Percentiles rank a stretch among this genome's conserved stretches.
Conservation (phyloP, 352 stramenopile species). For the Globisporangium recalcitrans region DNA sequence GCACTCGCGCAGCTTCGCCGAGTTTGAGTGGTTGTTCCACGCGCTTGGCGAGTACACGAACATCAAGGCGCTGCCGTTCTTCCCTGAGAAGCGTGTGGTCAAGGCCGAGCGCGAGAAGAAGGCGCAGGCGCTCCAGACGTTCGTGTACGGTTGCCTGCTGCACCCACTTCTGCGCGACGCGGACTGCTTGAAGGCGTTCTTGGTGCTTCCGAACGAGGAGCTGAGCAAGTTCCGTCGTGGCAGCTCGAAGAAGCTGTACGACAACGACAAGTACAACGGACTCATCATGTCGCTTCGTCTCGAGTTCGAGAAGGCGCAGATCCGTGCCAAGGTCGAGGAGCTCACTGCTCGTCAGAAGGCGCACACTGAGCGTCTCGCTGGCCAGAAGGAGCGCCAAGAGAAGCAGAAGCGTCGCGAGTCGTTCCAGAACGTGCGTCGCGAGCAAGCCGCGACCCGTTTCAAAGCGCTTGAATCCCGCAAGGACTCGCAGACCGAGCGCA, state of each 20-base stretch:
- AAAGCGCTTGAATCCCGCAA: constrained; percentile 79
- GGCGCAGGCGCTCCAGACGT: constrained; percentile 53
- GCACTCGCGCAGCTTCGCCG: constrained; percentile 57
- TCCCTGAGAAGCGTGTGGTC: constrained; percentile 62
- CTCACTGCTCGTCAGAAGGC: constrained; percentile 62
- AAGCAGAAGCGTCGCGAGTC: constrained; percentile 71
- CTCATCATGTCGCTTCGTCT: constrained; percentile 72
- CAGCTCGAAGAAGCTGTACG: constrained; percentile 68
- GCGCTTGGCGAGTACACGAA: constrained; percentile 76
- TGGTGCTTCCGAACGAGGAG: constrained; percentile 65
- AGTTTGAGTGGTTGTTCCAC: constrained; percentile 81
- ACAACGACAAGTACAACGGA: constrained; percentile 75
- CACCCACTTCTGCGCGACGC: constrained; percentile 74
- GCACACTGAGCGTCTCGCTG: constrained; percentile 58
- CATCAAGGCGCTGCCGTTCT: constrained; percentile 73
- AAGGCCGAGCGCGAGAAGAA: constrained; percentile 51
- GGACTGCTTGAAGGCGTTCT: constrained; percentile 80
- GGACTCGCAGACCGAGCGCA: constrained; percentile 72
- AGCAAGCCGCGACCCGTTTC: constrained; percentile 66
- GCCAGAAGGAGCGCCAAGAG: constrained; percentile 54
- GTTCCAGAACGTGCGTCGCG: constrained; percentile 65
- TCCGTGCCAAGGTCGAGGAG: constrained; percentile 71
- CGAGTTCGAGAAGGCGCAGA: constrained; percentile 83
- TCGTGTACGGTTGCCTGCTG: constrained; percentile 75
- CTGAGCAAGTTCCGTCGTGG: constrained; percentile 69